Base-by-base conservation (phyloP, 2,329 filamentous ascomycete species). In the Lasiodiplodia theobromae region DNA sequence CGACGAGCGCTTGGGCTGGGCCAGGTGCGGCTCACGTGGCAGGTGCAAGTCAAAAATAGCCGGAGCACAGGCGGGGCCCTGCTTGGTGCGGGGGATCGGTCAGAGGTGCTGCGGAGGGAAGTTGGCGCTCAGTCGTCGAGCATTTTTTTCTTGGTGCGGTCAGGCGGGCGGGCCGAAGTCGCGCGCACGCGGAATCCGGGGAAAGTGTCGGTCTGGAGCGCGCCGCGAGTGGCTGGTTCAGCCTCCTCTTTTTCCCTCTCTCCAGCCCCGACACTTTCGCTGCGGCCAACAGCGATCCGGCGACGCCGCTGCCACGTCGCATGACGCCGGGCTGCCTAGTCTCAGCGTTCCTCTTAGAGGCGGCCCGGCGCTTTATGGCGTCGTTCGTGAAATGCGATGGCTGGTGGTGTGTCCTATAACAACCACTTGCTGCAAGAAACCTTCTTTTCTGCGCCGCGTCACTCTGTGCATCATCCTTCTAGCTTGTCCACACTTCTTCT, bases 361-460 rank as follows among this genome's bases (percentile, higher is more conserved):
- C n/a, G 16, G 18, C 53, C 12, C 40, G 40, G 44, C n/a, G 44
- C 3, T 21, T 47, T 18, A 52, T 64, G 28, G 60, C 60, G 28
- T 23, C 60, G 57, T 28, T 28, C 37, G 40, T 47, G 31, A 64
- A 64, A 52, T 64, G 44, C 60, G 65, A 67, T 58, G 65, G 65
- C 65, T 67, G 65, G 65, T 52, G 44, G 18, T 23, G 56, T 21
- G 21, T 25, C 44, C 21, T 67, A 57, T 58, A 58, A 60, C 28
- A 52, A 52, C 65, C 31, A 31, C 47, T 34, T 25, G 60, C 60
- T 64, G 60, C 60, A 64, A 47, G 60, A 47, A 64, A 64, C 60
- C 60, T 64, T 64, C 60, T 47, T 64, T 64, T 64, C 52, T 64
- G 38, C 47, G 60, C 60, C 47, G 34, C 60, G 28, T 38, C 47